Evolutionary conservation across 192 early-diverging fungal genomes (phyloP), one percentile per base, ranked within the genome.

Genomic region (Coemansia sp.): DNA sequence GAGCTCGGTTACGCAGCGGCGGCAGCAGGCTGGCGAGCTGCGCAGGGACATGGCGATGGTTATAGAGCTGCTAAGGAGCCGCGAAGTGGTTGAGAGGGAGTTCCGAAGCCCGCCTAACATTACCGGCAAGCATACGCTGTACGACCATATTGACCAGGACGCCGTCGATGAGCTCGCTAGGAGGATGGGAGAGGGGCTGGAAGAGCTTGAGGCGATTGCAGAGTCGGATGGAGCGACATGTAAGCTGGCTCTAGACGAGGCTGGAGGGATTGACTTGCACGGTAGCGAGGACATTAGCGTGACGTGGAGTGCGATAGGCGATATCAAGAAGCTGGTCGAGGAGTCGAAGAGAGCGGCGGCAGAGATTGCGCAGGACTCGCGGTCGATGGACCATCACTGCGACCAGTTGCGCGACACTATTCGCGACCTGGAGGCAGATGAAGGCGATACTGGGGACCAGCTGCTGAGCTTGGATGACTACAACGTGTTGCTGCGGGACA

Each of bases 131-230:
- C 79, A 82, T 37, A 82, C 79, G 18, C 37, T 82, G 64, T 70
- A 82, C 57, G 79, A 82, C 56, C 79, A 82, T 35, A 82, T 82
- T n/a, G 79, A 82, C 74, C 79, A 82, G 50, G 73, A 71, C 2
- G 74, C 79, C 1, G 74, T 82, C 13, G 67, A 66, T 38, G 35
- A 58, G 16, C 55, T 82, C 24, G 60, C 72, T 3, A 31, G 26
- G 13, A 62, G 69, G 26, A 65, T 62, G 0, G 38, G 33, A 0
- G 66, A 76, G 60, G 72, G 67, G 23, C 28, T 82, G 39, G 46
- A 51, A 23, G 50, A 70, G 64, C 58, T 82, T 5, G 33, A 42
- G 31, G 46, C 14, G 2, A 65, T 81, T 33, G 58, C 63, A 3
- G 56, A 60, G 10, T 59, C 53, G 10, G 66, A 64, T 31, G 50